Evolutionary conservation across 768 basidiomycete genomes (phyloP).

Genomic region (Boletus reticuloceps): DNA sequence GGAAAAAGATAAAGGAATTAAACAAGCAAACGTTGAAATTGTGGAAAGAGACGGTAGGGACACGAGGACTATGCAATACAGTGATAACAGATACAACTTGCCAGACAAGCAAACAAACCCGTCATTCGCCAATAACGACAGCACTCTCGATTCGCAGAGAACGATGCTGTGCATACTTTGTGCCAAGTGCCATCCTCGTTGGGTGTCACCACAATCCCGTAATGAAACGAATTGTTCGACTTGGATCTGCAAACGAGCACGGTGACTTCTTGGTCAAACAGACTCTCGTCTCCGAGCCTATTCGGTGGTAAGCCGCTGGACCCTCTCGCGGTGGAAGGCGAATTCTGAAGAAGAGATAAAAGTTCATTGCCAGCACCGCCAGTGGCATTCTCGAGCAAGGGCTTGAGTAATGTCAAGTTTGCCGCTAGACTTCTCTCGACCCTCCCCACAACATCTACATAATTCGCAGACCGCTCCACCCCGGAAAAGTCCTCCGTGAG

Average conservation of each 20-base stretch:
- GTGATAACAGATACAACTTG: too few species aligned
- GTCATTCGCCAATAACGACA: constrained; percentile 6
- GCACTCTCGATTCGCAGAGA: background rate
- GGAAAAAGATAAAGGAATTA: too few species aligned
- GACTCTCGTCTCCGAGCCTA: constrained; percentile 5
- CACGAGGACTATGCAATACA: too few species aligned
- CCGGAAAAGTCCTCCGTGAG: constrained; percentile 3
- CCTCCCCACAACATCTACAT: background rate
- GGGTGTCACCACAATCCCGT: constrained; percentile 5
- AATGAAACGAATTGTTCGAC: constrained; percentile 2
- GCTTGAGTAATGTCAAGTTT: background rate
- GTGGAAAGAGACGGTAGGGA: too few species aligned
- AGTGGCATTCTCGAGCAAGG: background rate
- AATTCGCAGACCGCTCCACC: background rate
- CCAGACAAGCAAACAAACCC: too few species aligned
- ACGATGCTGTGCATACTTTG: constrained; percentile 12
- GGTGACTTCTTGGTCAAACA: constrained; percentile 4
- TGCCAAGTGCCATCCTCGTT: constrained; percentile 3
- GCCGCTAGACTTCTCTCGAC: constrained; percentile 3
- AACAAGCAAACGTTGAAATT: too few species aligned
- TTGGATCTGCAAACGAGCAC: constrained; percentile 11
- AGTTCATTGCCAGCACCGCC: background rate
- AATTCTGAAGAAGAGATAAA: background rate
- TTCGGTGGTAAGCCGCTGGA: background rate
- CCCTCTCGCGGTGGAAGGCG: background rate